Evolutionary conservation across 108 stramenopile genomes (phyloP).

Genomic region (Nitzschia putrida): DNA sequence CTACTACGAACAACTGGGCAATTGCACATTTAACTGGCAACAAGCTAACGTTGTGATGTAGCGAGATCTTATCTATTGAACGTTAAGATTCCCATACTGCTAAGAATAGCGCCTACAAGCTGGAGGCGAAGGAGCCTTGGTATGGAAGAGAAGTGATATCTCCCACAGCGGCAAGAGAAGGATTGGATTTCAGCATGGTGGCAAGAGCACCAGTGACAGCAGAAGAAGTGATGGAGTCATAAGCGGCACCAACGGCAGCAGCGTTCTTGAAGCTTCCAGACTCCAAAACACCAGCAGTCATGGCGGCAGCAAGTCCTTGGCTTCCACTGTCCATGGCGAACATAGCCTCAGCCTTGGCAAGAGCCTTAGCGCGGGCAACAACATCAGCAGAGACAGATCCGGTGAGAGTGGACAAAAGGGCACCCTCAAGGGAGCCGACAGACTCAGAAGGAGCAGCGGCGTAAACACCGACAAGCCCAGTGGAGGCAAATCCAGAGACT

Average conservation of each 20-base stretch:
- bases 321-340: constrained; percentile 75
- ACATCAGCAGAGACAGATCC: constrained; percentile 48
- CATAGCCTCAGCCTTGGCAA: constrained; percentile 79
- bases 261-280: constrained; percentile 60
- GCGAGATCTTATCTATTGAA: too few species aligned
- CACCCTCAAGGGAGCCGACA: constrained; percentile 55
- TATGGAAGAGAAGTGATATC: constrained; percentile 79
- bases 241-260: constrained; percentile 55
- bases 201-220: constrained; percentile 60
- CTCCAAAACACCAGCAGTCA: constrained; percentile 80
- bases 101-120: neutral
- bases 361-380: constrained; percentile 66
- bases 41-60: too few species aligned
- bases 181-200: constrained; percentile 68
- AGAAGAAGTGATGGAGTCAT: constrained; percentile 62
- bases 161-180: constrained; percentile 81
- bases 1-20: too few species aligned
- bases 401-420: constrained; percentile 56
- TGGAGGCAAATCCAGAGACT: constrained; percentile 56
- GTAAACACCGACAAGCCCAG: constrained; percentile 80
- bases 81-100: too few species aligned
- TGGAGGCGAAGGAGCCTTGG: constrained; percentile 66
- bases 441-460: constrained; percentile 54
- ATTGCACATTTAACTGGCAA: too few species aligned
- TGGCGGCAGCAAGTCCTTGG: constrained; percentile 68